Evolutionary conservation across 768 basidiomycete species (phyloP).

Genomic region (Hypsizygus marmoreus): DNA sequence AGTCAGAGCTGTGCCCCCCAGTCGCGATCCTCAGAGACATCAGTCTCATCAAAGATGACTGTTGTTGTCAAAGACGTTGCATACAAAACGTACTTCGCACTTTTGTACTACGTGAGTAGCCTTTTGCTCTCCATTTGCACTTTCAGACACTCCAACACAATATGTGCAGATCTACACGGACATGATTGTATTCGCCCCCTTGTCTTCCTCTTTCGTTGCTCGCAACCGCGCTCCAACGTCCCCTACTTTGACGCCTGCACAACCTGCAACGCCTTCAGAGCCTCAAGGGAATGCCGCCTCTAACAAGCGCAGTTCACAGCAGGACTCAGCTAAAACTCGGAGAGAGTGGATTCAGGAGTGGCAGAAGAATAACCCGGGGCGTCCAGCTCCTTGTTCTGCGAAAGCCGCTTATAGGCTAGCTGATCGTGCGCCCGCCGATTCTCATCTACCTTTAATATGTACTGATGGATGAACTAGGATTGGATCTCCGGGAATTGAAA

Average conservation of each 20-base stretch:
- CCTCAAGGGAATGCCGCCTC: slow-evolving; percentile 24
- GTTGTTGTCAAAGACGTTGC: slow-evolving; percentile 54
- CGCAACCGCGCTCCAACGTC: slow-evolving; percentile 29
- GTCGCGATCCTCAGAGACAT: background rate
- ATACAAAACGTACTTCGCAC: slow-evolving; percentile 44
- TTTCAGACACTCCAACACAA: too few relatives aligned
- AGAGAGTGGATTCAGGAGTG: slow-evolving; percentile 77
- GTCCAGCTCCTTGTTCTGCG: slow-evolving; percentile 74
- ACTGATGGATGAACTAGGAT: slow-evolving; percentile 41
- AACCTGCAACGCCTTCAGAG: slow-evolving; percentile 31
- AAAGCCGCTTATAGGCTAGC: slow-evolving; percentile 85
- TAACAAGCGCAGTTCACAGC: slow-evolving; percentile 19
- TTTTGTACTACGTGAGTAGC: slow-evolving; percentile 76
- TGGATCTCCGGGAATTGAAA: slow-evolving; percentile 73
- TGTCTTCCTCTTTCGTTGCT: slow-evolving; percentile 66
- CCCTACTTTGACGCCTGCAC: slow-evolving; percentile 18
- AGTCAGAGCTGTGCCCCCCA: slow-evolving; percentile 2
- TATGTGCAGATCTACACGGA: slow-evolving; percentile 81
- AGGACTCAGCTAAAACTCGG: slow-evolving; percentile 30
- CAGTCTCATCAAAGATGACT: slow-evolving; percentile 21
- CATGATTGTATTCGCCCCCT: slow-evolving; percentile 78
- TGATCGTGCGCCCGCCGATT: slow-evolving; percentile 56
- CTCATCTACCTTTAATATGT: background rate
- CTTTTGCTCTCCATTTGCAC: too few relatives aligned
- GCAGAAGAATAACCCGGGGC: slow-evolving; percentile 58